Conservation (phyloP, 139 green algal species). For the Ulvella scutata region DNA sequence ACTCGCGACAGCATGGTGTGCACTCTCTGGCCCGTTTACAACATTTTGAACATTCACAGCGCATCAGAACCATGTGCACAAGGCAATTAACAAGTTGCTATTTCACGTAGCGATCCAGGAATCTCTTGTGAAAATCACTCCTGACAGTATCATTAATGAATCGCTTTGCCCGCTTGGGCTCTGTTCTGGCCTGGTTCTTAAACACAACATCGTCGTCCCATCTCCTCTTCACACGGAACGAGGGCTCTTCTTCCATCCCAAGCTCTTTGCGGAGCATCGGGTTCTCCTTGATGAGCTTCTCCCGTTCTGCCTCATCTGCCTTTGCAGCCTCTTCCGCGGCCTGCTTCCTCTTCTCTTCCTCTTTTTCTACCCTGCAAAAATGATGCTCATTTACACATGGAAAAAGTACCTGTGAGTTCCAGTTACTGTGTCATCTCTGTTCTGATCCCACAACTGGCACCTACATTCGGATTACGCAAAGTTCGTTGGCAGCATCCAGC, state of each 20-base stretch:
- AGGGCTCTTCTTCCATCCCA: conserved; percentile 5
- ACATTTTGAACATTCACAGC: too few relatives aligned
- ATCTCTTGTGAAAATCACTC: conserved; percentile 90
- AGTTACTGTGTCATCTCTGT: too few relatives aligned
- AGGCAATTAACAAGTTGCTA: too few relatives aligned
- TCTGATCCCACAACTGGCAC: too few relatives aligned
- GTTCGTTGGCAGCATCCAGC: too few relatives aligned
- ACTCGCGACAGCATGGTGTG: too few relatives aligned
- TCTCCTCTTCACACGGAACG: conserved; percentile 43
- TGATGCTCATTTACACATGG: not conserved
- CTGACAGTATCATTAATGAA: conserved; percentile 99
- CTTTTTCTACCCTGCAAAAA: conserved; percentile 13
- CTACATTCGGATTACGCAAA: too few relatives aligned
- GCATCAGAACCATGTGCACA: too few relatives aligned
- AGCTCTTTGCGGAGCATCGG: conserved; percentile 53
- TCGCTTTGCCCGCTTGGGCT: conserved; percentile 75
- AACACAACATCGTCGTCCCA: conserved; percentile 99
- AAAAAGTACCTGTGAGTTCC: too few relatives aligned
- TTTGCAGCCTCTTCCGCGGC: conserved; percentile 31
- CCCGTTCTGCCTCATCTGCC: conserved; percentile 34
- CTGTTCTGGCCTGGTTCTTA: conserved; percentile 70
- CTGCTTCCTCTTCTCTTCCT: conserved; percentile 29
- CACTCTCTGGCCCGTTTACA: too few relatives aligned
- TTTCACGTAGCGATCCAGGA: conserved; percentile 86
- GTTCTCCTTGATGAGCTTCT: conserved; percentile 73